Base-by-base conservation (phyloP, 2,329 filamentous ascomycete species). In the Venturiaceae sp. region DNA sequence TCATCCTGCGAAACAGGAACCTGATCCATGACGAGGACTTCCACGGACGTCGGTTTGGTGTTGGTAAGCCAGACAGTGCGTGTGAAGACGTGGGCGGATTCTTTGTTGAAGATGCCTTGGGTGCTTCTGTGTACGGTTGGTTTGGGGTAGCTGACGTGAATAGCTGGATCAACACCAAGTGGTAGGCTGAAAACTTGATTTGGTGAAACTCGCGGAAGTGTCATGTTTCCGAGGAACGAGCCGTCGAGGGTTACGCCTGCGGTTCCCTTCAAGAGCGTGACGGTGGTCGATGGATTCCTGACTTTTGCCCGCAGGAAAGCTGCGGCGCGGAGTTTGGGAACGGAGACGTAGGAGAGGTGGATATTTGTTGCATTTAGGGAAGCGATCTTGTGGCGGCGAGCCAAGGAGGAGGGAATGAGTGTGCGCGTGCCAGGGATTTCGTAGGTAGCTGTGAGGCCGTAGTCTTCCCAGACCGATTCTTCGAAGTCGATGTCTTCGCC, bases 1-100 rank as follows among this genome's bases (percentile, higher is more conserved):
- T 84, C 82, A 57, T 85, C 82, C 66, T 85, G 77, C 23, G 77
- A 82, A n/a, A 85, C 73, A 3, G 83, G 83, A 2, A 85, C 72
- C 68, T 86, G 83, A 61, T 86, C 83, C 2, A 82, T 66, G 28
- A 85, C 77, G 1, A 78, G 70, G 2, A 86, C 41, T 1, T 74
- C 74, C 14, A 80, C 72, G 0, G 74, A 65, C 16, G 46, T 56
- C 0, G 58, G 23, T 54, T 71, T 72, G 1, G 79, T 81, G 65
- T 84, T 84, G 28, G 74, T 72, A 11, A 85, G 66, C 3, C 72
- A 77, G 30, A 82, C 64, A 30, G 67, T 69, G 2, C 81, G 80
- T 1, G 67, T 74, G 65, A 80, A 85, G 2, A 78, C 67, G 26
- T 74, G 75, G 61, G 71, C 77, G 61, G 80, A 73, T 64, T 83